These are phyloP conservation scores for Phytopythium delawarense DNA, from an alignment of 352 stramenopile species.

Conservation along the genomic window DNA sequence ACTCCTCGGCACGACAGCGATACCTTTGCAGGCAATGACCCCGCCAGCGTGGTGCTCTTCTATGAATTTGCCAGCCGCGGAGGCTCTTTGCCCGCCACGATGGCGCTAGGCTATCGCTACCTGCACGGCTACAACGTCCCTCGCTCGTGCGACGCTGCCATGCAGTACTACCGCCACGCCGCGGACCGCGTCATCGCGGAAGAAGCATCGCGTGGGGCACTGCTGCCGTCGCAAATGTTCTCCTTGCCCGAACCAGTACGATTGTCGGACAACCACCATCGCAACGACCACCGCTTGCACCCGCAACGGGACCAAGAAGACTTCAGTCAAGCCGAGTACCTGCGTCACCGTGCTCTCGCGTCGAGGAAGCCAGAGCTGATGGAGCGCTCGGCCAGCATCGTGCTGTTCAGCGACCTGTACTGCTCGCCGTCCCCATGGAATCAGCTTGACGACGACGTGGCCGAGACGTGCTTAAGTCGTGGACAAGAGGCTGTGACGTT, in stretches of 20 bases:
- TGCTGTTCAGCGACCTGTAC: slow-evolving; percentile 55
- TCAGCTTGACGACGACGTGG: not conserved
- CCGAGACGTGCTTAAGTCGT: slow-evolving; percentile 7
- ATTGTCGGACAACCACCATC: slow-evolving; percentile 32
- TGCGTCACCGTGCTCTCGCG: slow-evolving; percentile 29
- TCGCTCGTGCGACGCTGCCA: slow-evolving; percentile 44
- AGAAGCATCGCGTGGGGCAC: slow-evolving; percentile 15
- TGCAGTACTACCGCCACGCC: slow-evolving; percentile 75
- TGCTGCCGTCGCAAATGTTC: slow-evolving; percentile 34
- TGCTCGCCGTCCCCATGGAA: slow-evolving; percentile 1
- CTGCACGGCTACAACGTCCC: slow-evolving; percentile 45
- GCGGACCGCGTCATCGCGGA: slow-evolving; percentile 43
- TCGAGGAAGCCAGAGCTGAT: slow-evolving; percentile 30
- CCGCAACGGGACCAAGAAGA: slow-evolving; percentile 25
- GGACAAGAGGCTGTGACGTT: slow-evolving; percentile 30
- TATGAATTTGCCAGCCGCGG: slow-evolving; percentile 56
- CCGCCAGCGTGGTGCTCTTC: slow-evolving; percentile 28
- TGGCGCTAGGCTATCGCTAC: slow-evolving; percentile 71
- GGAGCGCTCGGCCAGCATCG: slow-evolving; percentile 45
- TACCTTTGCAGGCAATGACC: slow-evolving; percentile 9
- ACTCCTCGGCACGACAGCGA: not conserved
- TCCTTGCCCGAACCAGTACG: slow-evolving; percentile 22
- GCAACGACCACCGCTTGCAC: slow-evolving; percentile 12
- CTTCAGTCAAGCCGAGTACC: slow-evolving; percentile 40
- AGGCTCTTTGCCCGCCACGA: slow-evolving; percentile 34